Base-by-base conservation (phyloP, 2,329 filamentous ascomycete species). In the Trichoderma sp. region DNA sequence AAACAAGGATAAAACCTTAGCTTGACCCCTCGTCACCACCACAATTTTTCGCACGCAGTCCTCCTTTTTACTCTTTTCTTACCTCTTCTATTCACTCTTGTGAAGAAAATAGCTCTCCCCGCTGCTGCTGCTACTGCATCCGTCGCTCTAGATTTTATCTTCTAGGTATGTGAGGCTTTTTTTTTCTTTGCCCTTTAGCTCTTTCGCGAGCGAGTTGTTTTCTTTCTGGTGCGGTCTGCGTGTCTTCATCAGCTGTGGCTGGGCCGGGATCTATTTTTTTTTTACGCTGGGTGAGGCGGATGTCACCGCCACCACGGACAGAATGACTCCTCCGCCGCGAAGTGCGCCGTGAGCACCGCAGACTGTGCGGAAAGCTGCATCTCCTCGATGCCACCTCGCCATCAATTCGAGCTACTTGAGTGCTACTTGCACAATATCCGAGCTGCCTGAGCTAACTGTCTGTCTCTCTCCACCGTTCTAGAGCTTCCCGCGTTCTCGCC, bases 21-120 rank as follows among this genome's bases (percentile, higher is more conserved):
- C 65, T 53, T 49, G 56, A 56, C 65, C 65, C 65, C 65, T 61
- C 65, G 65, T 68, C 65, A 61, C 47, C 56, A 68, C 60, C 47
- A 68, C 65, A 61, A 64, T 56, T 67, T 59, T 67, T 59, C 64
- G 14, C 49, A 43, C 64, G 64, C 64, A 67, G 49, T 55, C 64
- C 58, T 55, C 55, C 47, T 67, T 65, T 67, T 52, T 49, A 49
- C 52, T 66, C 4, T 59, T 43, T 59, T 40, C 52, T 13, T 16
- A 35, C 62, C 29, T 53, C 21, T 43, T 53, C 16, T 43, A 37
- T 57, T 40, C 62, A 43, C 31, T 37, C 16, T 67, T n/a, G 37
- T 31, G 14, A 19, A 21, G 13, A 10, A 10, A n/a, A 52, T 53
- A 67, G 53, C 29, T 24, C n/a, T 47, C 29, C 35, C 31, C 29